Base-by-base conservation (phyloP, 805 yeast genomes). In the Teunomyces lycoperdinae region DNA sequence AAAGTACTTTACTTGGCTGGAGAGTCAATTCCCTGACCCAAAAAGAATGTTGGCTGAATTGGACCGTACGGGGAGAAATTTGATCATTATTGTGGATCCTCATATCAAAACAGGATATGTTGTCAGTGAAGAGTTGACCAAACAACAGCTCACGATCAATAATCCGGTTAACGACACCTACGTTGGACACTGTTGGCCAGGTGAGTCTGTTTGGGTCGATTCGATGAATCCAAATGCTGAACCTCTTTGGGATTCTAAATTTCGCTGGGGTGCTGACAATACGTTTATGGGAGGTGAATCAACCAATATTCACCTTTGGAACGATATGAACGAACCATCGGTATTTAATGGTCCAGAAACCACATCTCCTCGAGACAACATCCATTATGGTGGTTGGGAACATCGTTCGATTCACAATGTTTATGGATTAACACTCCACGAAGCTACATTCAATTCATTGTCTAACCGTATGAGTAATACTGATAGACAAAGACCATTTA, bases 291-390 rank as follows among this genome's bases (percentile, higher is more conserved):
- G 61, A 3, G 45, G 79, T 79, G 58, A 68, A 39, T 77, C 85
- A 8, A 71, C 78, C 10, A 94, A 94, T 60, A 65, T 89, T 42
- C 85, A 85, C 58, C 70, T 94, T 14, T 94, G 99, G 99, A 94
- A 92, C 66, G 99, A 94, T 64, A 94, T 94, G 99, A 89, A 87
- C 67, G 99, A 94, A 68, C 97, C 98, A 1, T 89, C 97, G 0
- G 85, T 94, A 4, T 94, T 94, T 63, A 81, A 85, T 56, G 99
- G 98, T 2, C 96, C 98, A 1, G 99, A 94, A 64, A 89, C 97
- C 0, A 72, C 95, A 0, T 83, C 94, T 16, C 96, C 95, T 30
- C 86, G 86, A 57, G 96, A 90, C 64, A 68, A 78, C 17, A 57
- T 91, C 33, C 97, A 92, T 56, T 78, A 71, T 60, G 96, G 89